phyloP scores from a whole-genome alignment of 495 filamentous ascomycete species.

The Aspergillus avenaceus region DNA sequence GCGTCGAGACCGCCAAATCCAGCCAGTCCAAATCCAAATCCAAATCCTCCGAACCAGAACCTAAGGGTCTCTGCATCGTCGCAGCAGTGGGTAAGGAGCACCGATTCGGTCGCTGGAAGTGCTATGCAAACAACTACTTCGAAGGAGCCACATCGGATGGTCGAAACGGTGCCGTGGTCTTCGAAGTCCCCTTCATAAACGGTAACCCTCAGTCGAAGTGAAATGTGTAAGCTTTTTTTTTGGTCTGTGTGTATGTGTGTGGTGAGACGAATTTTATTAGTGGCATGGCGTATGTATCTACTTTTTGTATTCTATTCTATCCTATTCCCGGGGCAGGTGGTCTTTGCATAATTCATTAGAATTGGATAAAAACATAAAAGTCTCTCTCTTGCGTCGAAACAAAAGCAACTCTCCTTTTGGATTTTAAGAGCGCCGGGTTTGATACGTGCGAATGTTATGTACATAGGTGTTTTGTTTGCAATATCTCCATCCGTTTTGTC shows the following conservation, averaged over 20 bases:
- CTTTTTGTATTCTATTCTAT: conserved; percentile 9
- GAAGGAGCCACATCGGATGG: conserved; percentile 50
- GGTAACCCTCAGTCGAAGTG: conserved; percentile 3
- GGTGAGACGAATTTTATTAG: conserved; percentile 2
- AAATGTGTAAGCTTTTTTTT: too few species aligned
- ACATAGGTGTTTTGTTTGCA: background rate
- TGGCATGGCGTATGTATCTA: conserved; percentile 13
- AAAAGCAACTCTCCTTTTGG: too few species aligned
- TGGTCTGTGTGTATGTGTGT: background rate
- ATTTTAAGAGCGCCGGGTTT: background rate
- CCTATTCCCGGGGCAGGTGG: conserved; percentile 16
- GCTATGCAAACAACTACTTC: conserved; percentile 37
- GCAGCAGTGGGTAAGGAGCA: conserved; percentile 83
- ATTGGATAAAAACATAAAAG: conserved; percentile 2
- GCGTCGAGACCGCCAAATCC: conserved; percentile 28
- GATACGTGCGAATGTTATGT: background rate
- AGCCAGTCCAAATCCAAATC: conserved; percentile 38
- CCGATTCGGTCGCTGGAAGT: conserved; percentile 72
- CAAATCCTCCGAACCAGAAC: conserved; percentile 38
- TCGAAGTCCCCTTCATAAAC: conserved; percentile 62
- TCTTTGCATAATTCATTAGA: conserved; percentile 12
- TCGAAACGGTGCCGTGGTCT: conserved; percentile 74
- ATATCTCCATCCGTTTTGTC: background rate
- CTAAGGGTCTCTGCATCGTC: conserved; percentile 72
- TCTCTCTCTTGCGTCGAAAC: too few species aligned